Evolutionary conservation across 73 alveolate species (phyloP).

Genomic region (Stentor coeruleus): DNA sequence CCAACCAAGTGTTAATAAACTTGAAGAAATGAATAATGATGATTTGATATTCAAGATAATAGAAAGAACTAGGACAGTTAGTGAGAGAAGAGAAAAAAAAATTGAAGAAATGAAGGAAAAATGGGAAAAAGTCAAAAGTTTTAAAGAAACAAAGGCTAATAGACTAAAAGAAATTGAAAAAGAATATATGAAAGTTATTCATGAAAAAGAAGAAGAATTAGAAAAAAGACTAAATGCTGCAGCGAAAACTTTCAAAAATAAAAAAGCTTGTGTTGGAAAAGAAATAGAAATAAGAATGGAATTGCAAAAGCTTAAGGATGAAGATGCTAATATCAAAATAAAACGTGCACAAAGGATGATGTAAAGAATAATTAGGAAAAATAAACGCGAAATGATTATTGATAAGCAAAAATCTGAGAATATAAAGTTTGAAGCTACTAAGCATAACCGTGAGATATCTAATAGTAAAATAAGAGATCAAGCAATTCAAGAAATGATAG

Average conservation of each 20-base stretch:
- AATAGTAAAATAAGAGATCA: background rate
- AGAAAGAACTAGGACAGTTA: too few relatives aligned
- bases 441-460: background rate
- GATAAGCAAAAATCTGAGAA: background rate
- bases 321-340: background rate
- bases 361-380: background rate
- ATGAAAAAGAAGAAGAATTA: too few relatives aligned
- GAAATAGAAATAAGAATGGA: background rate
- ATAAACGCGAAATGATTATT: background rate
- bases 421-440: background rate
- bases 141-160: too few relatives aligned
- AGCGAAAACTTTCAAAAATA: background rate
- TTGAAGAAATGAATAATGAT: too few relatives aligned
- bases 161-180: too few relatives aligned
- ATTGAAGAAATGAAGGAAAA: too few relatives aligned
- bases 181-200: too few relatives aligned
- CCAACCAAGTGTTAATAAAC: too few relatives aligned
- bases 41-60: too few relatives aligned
- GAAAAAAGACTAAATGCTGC: too few relatives aligned
- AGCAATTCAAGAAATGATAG: constrained; percentile 10
- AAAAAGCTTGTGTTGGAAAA: background rate
- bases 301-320: background rate
- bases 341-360: background rate
- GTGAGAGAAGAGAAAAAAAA: too few relatives aligned
- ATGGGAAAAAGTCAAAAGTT: too few relatives aligned